Evolutionary conservation across 176 grass and related monocot genomes (phyloP), one percentile per base, ranked within the genome.

Genomic region (Dactylis glomerata): DNA sequence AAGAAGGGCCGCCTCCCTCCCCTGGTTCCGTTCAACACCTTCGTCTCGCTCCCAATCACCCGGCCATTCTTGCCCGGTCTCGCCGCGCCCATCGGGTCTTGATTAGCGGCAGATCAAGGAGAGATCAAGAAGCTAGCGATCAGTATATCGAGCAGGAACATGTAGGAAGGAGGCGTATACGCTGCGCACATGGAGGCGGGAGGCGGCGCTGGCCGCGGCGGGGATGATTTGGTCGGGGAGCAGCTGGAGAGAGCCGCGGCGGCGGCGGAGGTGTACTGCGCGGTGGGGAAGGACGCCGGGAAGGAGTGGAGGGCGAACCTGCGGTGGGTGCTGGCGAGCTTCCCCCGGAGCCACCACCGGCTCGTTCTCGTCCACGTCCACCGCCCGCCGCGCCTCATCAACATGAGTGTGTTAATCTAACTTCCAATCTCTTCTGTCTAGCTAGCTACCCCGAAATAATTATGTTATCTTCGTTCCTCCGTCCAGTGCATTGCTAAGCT

Each of bases 281-380:
- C 86, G 13, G 85, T 92, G 67, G 90, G 80, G 76, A 91, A 62
- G 78, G 82, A 86, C 0, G 85, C 65, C 0, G 86, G 36, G 17
- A 82, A 75, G 63, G 80, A 88, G 8, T 86, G 81, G 87, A 97
- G 78, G 91, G 87, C 77, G n/a, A 97, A 97, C 82, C 82, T 96
- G 74, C 41, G 41, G 17, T 96, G 93, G 91, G 93, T 84, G 73
- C 82, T 96, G 26, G 88, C 68, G 22, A 89, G 71, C 71, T 64
- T 91, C 20, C 22, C 67, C 30, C 73, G 91, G 47, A 75, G 41
- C 40, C 86, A 61, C 75, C 20, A 23, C 22, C 56, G 82, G 80
- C 52, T 91, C n/a, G 86, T 96, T 5, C 80, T 96, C 74, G n/a
- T 63, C 47, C 93, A 96, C 85, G 77, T 96, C 54, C 93, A 85